These are phyloP conservation scores for Aotearoamyces nothofagi DNA, from an alignment of 2,329 filamentous ascomycete species.

Conservation along the genomic window DNA sequence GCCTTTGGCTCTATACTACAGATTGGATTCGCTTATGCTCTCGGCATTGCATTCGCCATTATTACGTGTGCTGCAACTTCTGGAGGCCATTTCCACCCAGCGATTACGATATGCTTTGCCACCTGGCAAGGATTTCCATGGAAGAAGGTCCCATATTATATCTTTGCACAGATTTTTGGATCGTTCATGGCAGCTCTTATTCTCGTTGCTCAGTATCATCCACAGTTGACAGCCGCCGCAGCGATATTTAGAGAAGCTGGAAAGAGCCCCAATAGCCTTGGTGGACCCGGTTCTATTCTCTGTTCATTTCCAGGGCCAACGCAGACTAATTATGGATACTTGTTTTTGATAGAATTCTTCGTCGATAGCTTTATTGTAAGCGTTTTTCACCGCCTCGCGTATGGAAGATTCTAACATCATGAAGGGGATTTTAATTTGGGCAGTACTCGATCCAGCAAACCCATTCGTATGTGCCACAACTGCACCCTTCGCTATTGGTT, in stretches of 20 bases:
- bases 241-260: conserved; percentile 17
- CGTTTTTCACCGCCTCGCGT: too few relatives aligned
- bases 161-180: conserved; percentile 39
- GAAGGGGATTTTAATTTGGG: conserved; percentile 41
- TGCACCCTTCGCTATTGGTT: conserved; percentile 37
- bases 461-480: conserved; percentile 32
- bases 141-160: conserved; percentile 40
- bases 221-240: conserved; percentile 28
- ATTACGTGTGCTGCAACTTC: conserved; percentile 37
- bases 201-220: conserved; percentile 39
- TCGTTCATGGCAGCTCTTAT: conserved; percentile 38
- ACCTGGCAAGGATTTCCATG: conserved; percentile 43
- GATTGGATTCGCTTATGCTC: conserved; percentile 37
- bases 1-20: conserved; percentile 36
- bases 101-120: conserved; percentile 28
- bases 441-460: conserved; percentile 39
- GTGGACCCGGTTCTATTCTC: conserved; percentile 37
- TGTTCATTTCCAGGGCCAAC: conserved; percentile 33
- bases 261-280: conserved; percentile 25
- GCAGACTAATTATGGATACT: conserved; percentile 36
- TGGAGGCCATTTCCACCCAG: conserved; percentile 40
- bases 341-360: conserved; percentile 44
- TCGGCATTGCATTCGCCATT: conserved; percentile 43
- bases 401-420: too few relatives aligned
- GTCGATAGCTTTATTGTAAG: conserved; percentile 36